Evolutionary conservation across 768 basidiomycete genomes (phyloP).

Genomic region (Rhodotorula paludigena): DNA sequence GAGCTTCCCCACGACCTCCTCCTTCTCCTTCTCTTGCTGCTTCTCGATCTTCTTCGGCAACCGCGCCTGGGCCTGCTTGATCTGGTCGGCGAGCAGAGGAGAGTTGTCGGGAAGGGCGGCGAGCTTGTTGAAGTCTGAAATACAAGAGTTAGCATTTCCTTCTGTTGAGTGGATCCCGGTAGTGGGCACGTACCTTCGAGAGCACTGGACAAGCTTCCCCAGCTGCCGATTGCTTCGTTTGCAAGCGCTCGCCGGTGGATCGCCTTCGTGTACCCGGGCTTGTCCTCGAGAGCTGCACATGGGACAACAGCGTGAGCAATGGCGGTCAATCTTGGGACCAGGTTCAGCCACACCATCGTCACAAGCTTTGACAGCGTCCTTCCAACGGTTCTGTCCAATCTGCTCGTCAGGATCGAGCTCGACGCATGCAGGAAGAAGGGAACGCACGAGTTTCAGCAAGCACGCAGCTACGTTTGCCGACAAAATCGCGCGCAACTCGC

Average conservation of each 20-base stretch:
- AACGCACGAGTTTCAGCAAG: conserved; percentile 38
- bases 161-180: not conserved
- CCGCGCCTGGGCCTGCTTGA: conserved; percentile 53
- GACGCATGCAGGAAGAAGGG: not conserved
- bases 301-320: conserved; percentile 8
- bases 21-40: conserved; percentile 78
- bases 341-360: conserved; percentile 57
- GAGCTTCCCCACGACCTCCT: conserved; percentile 85
- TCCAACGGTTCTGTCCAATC: conserved; percentile 43
- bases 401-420: not conserved
- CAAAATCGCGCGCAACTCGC: conserved; percentile 31
- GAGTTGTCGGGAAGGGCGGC: conserved; percentile 59
- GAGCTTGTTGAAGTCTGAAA: conserved; percentile 71
- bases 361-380: conserved; percentile 73
- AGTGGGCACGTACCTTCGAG: conserved; percentile 63
- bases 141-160: no score
- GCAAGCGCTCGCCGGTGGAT: conserved; percentile 80
- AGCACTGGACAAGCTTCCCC: conserved; percentile 74
- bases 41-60: conserved; percentile 67
- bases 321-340: not conserved
- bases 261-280: conserved; percentile 79
- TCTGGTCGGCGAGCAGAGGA: conserved; percentile 54
- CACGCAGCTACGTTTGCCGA: conserved; percentile 39
- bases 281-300: conserved; percentile 78
- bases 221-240: conserved; percentile 72